phyloP scores from a whole-genome alignment of 352 stramenopile genomes.

The Phytophthora hybrid region DNA sequence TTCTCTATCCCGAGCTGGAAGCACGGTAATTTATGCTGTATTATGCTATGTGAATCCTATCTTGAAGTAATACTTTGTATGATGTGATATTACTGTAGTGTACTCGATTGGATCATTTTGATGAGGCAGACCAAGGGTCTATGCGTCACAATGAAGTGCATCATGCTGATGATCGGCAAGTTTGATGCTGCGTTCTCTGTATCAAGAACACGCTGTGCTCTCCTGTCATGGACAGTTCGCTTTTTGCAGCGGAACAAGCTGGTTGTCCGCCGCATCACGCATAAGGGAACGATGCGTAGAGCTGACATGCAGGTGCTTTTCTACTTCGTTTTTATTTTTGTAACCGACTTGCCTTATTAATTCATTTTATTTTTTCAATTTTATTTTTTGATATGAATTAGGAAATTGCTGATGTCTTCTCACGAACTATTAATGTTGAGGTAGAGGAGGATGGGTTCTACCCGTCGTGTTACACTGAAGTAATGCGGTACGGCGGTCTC shows the following conservation, averaged over 20 bases:
- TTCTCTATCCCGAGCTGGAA: slow-evolving; percentile 6
- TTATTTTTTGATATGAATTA: slow-evolving; percentile 1
- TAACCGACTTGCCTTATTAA: neutral
- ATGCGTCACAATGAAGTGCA: slow-evolving; percentile 12
- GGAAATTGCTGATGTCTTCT: slow-evolving; percentile 3
- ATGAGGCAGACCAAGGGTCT: slow-evolving; percentile 3
- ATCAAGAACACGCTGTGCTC: neutral
- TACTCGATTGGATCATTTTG: slow-evolving; percentile 2
- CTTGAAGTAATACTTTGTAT: neutral
- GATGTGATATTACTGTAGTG: neutral
- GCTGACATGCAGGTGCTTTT: slow-evolving; percentile 2
- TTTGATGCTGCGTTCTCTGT: neutral
- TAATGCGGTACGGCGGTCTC: neutral
- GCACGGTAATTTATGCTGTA: neutral
- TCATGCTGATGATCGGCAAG: slow-evolving; percentile 17
- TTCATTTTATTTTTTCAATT: slow-evolving; percentile 1
- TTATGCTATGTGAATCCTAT: neutral
- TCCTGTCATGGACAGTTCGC: neutral
- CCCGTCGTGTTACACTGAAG: neutral
- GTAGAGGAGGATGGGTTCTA: slow-evolving; percentile 5
- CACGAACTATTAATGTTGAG: neutral
- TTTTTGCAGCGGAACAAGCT: too few species aligned
- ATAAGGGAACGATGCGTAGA: too few species aligned
- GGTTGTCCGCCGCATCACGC: too few species aligned
- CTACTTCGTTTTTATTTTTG: too few species aligned